Evolutionary conservation across 768 basidiomycete genomes (phyloP).

Genomic region (Auriscalpium vulgare): DNA sequence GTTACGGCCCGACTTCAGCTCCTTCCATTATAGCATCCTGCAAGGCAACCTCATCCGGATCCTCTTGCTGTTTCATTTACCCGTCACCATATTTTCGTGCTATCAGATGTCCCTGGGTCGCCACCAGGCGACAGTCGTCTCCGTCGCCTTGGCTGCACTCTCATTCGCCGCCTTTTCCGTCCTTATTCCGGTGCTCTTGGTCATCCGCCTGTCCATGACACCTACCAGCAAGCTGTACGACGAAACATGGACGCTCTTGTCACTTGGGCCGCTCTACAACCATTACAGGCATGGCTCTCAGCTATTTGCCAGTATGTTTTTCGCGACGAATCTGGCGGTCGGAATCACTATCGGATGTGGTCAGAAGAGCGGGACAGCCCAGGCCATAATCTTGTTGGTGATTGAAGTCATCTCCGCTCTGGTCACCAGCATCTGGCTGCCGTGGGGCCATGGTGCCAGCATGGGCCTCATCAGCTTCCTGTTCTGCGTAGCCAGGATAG

Average conservation of each 20-base stretch:
- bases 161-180: slow-evolving; percentile 79
- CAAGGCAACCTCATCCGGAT: slow-evolving; percentile 90
- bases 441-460: slow-evolving; percentile 93
- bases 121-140: slow-evolving; percentile 42
- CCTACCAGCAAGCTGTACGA: slow-evolving; percentile 90
- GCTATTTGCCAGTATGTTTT: slow-evolving; percentile 75
- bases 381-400: slow-evolving; percentile 83
- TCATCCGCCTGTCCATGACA: slow-evolving; percentile 72
- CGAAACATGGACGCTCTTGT: slow-evolving; percentile 85
- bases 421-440: slow-evolving; percentile 88
- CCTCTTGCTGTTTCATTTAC: slow-evolving; percentile 89
- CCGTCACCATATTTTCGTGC: slow-evolving; percentile 84
- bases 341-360: slow-evolving; percentile 85
- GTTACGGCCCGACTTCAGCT: slow-evolving; percentile 53
- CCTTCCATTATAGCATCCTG: slow-evolving; percentile 74
- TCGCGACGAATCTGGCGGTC: slow-evolving; percentile 74
- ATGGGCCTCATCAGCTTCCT: slow-evolving; percentile 96
- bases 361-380: slow-evolving; percentile 84
- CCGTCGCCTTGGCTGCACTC: slow-evolving; percentile 72
- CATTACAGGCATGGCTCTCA: slow-evolving; percentile 89
- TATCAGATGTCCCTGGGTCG: slow-evolving; percentile 71
- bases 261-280: slow-evolving; percentile 89
- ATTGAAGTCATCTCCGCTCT: slow-evolving; percentile 84
- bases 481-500: slow-evolving; percentile 85
- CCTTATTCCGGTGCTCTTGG: slow-evolving; percentile 62